phyloP scores from a whole-genome alignment of 2,329 filamentous ascomycete species.

The Diaporthe australafricana region DNA sequence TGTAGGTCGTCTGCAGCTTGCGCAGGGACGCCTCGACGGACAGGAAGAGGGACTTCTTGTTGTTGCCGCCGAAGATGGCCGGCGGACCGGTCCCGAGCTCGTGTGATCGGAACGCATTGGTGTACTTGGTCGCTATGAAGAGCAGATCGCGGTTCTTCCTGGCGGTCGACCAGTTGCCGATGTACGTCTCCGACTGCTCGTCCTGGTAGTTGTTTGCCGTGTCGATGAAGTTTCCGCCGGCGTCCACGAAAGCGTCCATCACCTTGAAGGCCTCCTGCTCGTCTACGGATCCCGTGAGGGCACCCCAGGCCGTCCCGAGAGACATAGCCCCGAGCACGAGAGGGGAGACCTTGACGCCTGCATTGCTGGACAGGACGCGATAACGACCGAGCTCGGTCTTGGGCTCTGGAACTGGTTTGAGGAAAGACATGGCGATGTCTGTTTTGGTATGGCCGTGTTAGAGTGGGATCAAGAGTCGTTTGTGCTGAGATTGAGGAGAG shows the following conservation, averaged over 20 bases:
- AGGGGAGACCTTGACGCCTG: slow-evolving; percentile 74
- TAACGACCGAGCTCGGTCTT: slow-evolving; percentile 73
- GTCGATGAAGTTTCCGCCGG: slow-evolving; percentile 77
- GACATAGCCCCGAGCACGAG: slow-evolving; percentile 62
- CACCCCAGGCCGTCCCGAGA: slow-evolving; percentile 25
- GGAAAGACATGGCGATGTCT: slow-evolving; percentile 40
- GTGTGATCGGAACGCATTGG: slow-evolving; percentile 56
- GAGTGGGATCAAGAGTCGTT: neutral
- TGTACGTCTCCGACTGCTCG: slow-evolving; percentile 71
- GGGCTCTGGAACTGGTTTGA: slow-evolving; percentile 58
- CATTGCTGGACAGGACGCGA: slow-evolving; percentile 73
- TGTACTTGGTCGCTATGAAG: slow-evolving; percentile 78
- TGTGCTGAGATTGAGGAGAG: neutral
- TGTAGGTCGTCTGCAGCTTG: slow-evolving; percentile 58
- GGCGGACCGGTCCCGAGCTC: slow-evolving; percentile 51
- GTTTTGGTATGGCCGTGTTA: neutral
- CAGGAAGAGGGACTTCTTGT: slow-evolving; percentile 68
- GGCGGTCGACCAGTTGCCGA: slow-evolving; percentile 77
- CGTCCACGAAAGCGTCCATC: slow-evolving; percentile 72
- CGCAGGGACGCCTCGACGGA: slow-evolving; percentile 60
- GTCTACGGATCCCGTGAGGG: slow-evolving; percentile 63
- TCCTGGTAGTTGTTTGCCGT: slow-evolving; percentile 76
- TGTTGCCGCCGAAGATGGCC: slow-evolving; percentile 68
- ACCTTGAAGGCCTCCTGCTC: slow-evolving; percentile 72
- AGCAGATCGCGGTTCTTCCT: slow-evolving; percentile 72